Base-by-base conservation (phyloP, 2,329 filamentous ascomycete species). In the Fusarium sp. region DNA sequence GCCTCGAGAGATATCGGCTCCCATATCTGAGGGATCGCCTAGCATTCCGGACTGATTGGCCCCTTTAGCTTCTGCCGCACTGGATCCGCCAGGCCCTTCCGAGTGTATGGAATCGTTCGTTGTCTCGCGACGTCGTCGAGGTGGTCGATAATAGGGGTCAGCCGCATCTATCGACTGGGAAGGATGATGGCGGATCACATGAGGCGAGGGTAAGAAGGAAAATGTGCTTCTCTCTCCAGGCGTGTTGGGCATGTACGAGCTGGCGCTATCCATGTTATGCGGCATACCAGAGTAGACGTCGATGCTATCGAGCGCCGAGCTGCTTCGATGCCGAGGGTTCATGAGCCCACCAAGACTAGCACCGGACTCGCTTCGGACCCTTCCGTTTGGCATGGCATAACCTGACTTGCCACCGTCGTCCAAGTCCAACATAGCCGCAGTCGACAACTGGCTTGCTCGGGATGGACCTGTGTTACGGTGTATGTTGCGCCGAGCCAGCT, bases 121-220 rank as follows among this genome's bases (percentile, higher is more conserved):
- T 1, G 86, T 90, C 23, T 88, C 84, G 44, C 86, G 84, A 38
- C 89, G 84, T 51, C 87, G 82, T 63, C 93, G 83, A 14, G 93
- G 94, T 15, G 92, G 92, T 43, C 94, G 88, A 72, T 97, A 98
- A 71, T 95, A 98, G 0, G 92, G 92, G 72, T 96, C 92, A 2
- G 85, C 78, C 11, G 82, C 72, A 62, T 88, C 83, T 29, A 82
- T 76, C 37, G 80, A 76, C 5, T 81, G 68, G 23, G 64, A 81
- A 75, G 56, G 83, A 71, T 48, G 78, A 76, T 67, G 80, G 77
- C 68, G 74, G 72, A 79, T 72, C 73, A 79, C 77, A 35, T 79
- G 80, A 9, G 86, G 84, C 27, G 86, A 85, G 45, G 84, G 80
- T 55, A 91, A 70, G 71, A 89, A 89, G n/a, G 89, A 93, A 69